phyloP scores from a whole-genome alignment of 1,139 yeast genomes.

The Diutina neorugosa region DNA sequence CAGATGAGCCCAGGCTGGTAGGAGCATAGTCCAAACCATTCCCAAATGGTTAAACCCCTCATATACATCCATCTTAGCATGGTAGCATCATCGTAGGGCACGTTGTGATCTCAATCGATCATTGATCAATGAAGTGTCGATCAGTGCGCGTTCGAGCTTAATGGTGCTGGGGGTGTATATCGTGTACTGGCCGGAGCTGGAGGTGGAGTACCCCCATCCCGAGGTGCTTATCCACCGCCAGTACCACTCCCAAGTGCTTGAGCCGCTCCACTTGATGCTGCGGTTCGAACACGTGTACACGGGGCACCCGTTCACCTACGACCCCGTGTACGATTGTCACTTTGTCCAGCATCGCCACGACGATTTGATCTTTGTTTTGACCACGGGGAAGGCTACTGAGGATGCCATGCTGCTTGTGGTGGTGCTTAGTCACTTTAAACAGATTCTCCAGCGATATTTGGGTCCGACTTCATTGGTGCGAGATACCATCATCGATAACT shows the following conservation, averaged over 20 bases:
- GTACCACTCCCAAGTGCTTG: slow-evolving; percentile 23
- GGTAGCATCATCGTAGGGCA: too few species aligned
- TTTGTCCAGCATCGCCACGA: slow-evolving; percentile 17
- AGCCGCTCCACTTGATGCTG: slow-evolving; percentile 14
- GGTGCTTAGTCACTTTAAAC: slow-evolving; percentile 23
- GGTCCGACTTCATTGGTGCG: slow-evolving; percentile 8
- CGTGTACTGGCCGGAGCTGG: slow-evolving; percentile 22
- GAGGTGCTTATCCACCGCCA: slow-evolving; percentile 25
- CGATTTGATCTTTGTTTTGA: slow-evolving; percentile 22
- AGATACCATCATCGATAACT: slow-evolving; percentile 28
- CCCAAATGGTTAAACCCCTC: too few species aligned
- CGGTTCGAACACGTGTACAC: slow-evolving; percentile 18
- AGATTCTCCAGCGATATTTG: slow-evolving; percentile 21
- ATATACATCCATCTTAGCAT: too few species aligned
- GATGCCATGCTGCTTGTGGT: slow-evolving; percentile 32
- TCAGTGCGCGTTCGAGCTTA: not conserved
- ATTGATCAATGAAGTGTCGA: too few species aligned
- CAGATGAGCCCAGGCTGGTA: too few species aligned
- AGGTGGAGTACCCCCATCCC: slow-evolving; percentile 19
- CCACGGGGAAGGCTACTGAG: slow-evolving; percentile 15
- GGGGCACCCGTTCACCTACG: slow-evolving; percentile 20
- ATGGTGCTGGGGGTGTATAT: slow-evolving; percentile 31
- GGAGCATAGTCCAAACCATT: too few species aligned
- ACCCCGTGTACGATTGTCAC: slow-evolving; percentile 20
- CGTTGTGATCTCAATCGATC: too few species aligned